Percentiles rank a stretch among this genome's conserved stretches.
These are phyloP conservation scores for Chlamydomonas asymmetrica DNA, from an alignment of 139 green algal species.

Conservation along the genomic window DNA sequence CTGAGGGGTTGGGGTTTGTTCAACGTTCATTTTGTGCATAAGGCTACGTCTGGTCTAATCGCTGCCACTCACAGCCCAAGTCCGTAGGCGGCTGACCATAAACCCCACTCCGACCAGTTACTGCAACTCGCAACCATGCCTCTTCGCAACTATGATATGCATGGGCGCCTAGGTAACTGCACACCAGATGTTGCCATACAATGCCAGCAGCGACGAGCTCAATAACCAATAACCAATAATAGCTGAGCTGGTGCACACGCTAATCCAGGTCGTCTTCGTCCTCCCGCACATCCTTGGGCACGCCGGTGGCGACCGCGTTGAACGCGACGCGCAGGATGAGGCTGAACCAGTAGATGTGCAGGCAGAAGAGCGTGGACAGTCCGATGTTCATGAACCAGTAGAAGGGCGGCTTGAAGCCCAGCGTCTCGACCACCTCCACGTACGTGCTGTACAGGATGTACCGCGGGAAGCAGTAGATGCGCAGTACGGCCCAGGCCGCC, in stretches of 20 bases:
- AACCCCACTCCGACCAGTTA: no score
- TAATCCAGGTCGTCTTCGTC: conserved; percentile 31
- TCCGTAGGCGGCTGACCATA: no score
- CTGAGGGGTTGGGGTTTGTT: no score
- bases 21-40: no score
- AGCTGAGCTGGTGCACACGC: neutral
- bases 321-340: conserved; percentile 64
- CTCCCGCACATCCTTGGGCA: conserved; percentile 55
- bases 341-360: conserved; percentile 83
- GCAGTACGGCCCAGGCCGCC: conserved; percentile 56
- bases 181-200: no score
- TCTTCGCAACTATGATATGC: no score
- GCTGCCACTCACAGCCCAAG: no score
- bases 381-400: conserved; percentile 55
- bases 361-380: conserved; percentile 55
- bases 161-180: no score
- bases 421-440: conserved; percentile 29
- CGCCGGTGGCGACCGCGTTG: conserved; percentile 34
- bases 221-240: neutral
- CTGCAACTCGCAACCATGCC: no score
- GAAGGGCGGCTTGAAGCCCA: conserved; percentile 38
- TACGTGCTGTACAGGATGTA: conserved; percentile 58
- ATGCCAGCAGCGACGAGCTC: neutral
- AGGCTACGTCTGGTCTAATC: no score
- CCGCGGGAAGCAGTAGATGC: conserved; percentile 58